Evolutionary conservation across 2,329 filamentous ascomycete genomes (phyloP).

Genomic region (Trichothecium roseum): DNA sequence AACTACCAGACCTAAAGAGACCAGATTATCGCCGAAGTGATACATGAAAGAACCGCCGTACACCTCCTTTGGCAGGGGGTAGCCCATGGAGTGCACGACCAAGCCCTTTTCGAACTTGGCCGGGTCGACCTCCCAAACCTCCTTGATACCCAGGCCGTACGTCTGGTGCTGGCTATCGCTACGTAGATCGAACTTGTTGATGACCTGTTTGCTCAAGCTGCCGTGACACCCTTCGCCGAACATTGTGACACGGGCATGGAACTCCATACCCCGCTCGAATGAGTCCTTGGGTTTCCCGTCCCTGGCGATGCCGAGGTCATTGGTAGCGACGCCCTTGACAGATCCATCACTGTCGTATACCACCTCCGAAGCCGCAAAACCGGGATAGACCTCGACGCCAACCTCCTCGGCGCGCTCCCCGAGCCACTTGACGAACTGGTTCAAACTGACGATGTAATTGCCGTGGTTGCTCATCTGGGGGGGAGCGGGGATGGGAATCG

Average conservation of each 20-base stretch:
- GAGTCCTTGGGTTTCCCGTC: slow-evolving; percentile 77
- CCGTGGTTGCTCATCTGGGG: slow-evolving; percentile 98
- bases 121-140: slow-evolving; percentile 92
- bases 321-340: slow-evolving; percentile 89
- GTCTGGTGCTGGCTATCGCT: slow-evolving; percentile 88
- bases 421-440: slow-evolving; percentile 92
- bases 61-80: slow-evolving; percentile 76
- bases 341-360: slow-evolving; percentile 79
- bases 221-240: slow-evolving; percentile 95
- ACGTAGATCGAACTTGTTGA: slow-evolving; percentile 86
- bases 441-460: slow-evolving; percentile 94
- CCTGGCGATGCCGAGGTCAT: slow-evolving; percentile 77
- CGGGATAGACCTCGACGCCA: slow-evolving; percentile 91
- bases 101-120: slow-evolving; percentile 85
- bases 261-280: slow-evolving; percentile 97
- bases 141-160: slow-evolving; percentile 88
- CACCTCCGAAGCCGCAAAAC: slow-evolving; percentile 89
- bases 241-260: slow-evolving; percentile 82
- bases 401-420: slow-evolving; percentile 93
- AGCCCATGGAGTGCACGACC: slow-evolving; percentile 84
- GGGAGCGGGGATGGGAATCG: slow-evolving; percentile 75
- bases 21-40: slow-evolving; percentile 95
- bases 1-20: slow-evolving; percentile 82
- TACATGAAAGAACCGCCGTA: slow-evolving; percentile 99
- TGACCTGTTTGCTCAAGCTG: slow-evolving; percentile 87